Percentiles rank a stretch among this genome's conserved stretches.
These are phyloP conservation scores for Phoma sp. DNA, from an alignment of 2,329 filamentous ascomycete species.

Conservation along the genomic window DNA sequence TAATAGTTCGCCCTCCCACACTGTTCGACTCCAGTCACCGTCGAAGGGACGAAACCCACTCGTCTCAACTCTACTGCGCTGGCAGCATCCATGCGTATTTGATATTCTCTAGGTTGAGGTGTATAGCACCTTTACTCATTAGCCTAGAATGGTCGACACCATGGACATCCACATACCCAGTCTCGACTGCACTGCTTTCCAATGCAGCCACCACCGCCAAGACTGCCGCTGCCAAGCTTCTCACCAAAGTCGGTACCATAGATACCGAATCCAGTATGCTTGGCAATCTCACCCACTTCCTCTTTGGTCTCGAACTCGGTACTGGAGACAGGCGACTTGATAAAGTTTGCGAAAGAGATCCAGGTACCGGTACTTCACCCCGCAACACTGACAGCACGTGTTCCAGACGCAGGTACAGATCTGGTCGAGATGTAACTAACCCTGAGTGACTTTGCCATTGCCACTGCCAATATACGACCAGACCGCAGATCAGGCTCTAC, in stretches of 20 bases:
- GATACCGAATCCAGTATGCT: constrained; percentile 83
- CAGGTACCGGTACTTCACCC: constrained; percentile 75
- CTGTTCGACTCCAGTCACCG: constrained; percentile 56
- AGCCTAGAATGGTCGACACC: not conserved
- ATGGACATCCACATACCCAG: constrained; percentile 55
- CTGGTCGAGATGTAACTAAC: no score
- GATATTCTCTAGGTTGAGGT: constrained; percentile 61
- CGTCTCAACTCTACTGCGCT: constrained; percentile 59
- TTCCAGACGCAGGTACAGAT: no score
- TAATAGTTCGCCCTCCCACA: constrained; percentile 54
- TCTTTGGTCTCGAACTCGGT: constrained; percentile 72
- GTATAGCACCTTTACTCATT: constrained; percentile 49
- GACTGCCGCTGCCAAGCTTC: constrained; percentile 62
- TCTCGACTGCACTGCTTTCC: constrained; percentile 61
- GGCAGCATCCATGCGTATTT: constrained; percentile 59
- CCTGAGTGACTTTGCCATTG: no score
- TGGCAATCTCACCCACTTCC: constrained; percentile 75
- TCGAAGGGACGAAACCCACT: constrained; percentile 60
- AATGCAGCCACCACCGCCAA: constrained; percentile 51
- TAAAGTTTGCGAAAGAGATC: constrained; percentile 79
- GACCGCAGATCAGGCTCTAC: no score
- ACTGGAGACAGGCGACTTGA: constrained; percentile 76
- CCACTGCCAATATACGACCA: no score
- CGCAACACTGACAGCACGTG: constrained; percentile 73
- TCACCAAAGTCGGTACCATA: constrained; percentile 75